Conservation (phyloP, 176 grass and related monocot genomes). For the Aegilops bicornis region DNA sequence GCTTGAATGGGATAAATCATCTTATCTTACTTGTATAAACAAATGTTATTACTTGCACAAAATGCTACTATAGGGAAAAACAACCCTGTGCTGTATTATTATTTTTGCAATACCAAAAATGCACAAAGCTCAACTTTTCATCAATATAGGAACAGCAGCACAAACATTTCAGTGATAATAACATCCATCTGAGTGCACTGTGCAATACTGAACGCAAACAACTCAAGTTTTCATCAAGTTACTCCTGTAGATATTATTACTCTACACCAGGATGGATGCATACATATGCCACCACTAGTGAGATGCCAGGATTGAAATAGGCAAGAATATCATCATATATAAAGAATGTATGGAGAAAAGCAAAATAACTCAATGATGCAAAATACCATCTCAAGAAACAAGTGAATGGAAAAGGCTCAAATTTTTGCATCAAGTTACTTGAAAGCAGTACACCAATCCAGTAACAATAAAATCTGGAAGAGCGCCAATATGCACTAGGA, state of each 20-base stretch:
- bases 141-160: too few relatives aligned
- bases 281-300: background rate
- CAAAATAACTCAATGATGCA: background rate
- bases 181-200: too few relatives aligned
- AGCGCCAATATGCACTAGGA: background rate
- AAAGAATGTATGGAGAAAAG: background rate
- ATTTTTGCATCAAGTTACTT: background rate
- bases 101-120: too few relatives aligned
- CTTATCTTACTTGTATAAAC: too few relatives aligned
- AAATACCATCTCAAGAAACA: background rate
- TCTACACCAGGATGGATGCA: background rate
- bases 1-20: too few relatives aligned
- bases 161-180: too few relatives aligned
- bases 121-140: too few relatives aligned
- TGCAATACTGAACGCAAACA: too few relatives aligned
- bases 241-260: background rate
- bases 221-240: too few relatives aligned
- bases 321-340: background rate
- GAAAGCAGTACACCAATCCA: background rate
- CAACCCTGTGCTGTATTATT: too few relatives aligned
- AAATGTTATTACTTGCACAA: too few relatives aligned
- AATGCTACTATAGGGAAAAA: too few relatives aligned
- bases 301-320: background rate
- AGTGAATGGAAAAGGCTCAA: background rate
- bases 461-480: background rate